A percentile compares a stretch with the other conserved stretches of the same genome.
phyloP scores from a whole-genome alignment of 495 filamentous ascomycete genomes.

The Neurospora sp. region DNA sequence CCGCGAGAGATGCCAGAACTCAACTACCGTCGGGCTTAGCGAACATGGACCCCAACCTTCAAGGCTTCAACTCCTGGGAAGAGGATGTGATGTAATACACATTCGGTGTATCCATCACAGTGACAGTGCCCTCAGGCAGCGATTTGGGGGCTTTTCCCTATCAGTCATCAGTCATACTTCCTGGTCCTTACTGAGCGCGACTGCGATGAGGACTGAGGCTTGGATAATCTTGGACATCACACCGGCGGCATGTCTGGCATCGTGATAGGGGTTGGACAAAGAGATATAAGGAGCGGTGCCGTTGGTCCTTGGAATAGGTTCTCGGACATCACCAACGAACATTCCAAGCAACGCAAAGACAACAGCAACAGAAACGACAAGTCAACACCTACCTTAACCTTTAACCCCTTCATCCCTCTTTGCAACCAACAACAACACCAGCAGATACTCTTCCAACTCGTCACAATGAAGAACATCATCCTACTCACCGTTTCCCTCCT shows the following conservation, averaged over 20 bases:
- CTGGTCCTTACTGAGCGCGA: neutral
- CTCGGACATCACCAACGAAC: neutral
- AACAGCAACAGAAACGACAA: neutral
- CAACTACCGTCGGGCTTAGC: neutral
- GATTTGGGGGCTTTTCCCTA: neutral
- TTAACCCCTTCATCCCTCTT: neutral
- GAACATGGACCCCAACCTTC: neutral
- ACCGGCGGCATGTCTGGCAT: neutral
- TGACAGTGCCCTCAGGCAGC: neutral
- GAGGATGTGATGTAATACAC: neutral
- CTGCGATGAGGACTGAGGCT: neutral
- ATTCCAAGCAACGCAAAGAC: neutral
- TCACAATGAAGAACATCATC: neutral
- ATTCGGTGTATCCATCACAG: neutral
- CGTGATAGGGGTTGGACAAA: neutral
- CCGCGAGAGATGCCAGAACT: neutral
- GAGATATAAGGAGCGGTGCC: neutral
- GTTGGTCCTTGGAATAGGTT: neutral
- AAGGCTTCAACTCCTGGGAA: neutral
- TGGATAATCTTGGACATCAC: neutral
- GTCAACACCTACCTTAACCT: neutral
- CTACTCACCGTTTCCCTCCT: neutral
- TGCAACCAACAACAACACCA: neutral
- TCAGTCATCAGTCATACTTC: neutral
- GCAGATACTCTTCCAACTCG: neutral